Evolutionary conservation across 768 basidiomycete genomes (phyloP), one percentile per base, ranked within the genome.

Genomic region (Boletus pseudopeckii): DNA sequence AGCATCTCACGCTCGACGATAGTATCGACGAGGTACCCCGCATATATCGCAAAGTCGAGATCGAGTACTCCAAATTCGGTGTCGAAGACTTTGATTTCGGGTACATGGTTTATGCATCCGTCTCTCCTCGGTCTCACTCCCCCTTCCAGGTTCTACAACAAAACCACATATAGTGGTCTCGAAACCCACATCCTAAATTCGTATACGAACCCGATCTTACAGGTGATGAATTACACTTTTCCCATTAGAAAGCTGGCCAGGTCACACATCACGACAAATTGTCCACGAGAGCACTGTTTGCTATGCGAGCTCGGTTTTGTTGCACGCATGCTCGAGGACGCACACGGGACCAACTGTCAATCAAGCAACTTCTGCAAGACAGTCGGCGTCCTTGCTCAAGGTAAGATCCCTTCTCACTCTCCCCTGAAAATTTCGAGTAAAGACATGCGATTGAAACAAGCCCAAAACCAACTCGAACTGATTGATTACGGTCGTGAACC

Each of bases 61-160:
- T 99, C 64, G 92, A 95, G 70, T 99, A 99, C 68, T 95, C 92
- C 37, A 96, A 95, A 64, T 99, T 99, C 64, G 96, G 96, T 5
- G 92, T 98, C 17, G 96, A 98, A 67, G 96, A 99, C 71, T 99
- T 99, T 64, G 97, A 99, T 71, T 99, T 99, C 64, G 96, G 81
- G 94, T 92, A 67, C 52, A 80, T 68, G 13, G 33, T 38, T 9
- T 28, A 3, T 22, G 2, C 5, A 20, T 32, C 40, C 46, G 1
- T 41, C 22, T 42, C 24, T 38, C 38, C 40, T 44, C 28, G 2
- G 2, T 39, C 54, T 57, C 10, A 58, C 41, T 0, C 14, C 26
- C 15, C 32, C 49, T 15, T 55, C 3, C 55, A 95, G 93, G 2
- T 98, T 92, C 69, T 98, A 94, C 74, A 99, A 99, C 71, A 85